These are phyloP conservation scores for Entomortierella chlamydospora DNA, from an alignment of 192 early-diverging fungal species.

Conservation along the genomic window DNA sequence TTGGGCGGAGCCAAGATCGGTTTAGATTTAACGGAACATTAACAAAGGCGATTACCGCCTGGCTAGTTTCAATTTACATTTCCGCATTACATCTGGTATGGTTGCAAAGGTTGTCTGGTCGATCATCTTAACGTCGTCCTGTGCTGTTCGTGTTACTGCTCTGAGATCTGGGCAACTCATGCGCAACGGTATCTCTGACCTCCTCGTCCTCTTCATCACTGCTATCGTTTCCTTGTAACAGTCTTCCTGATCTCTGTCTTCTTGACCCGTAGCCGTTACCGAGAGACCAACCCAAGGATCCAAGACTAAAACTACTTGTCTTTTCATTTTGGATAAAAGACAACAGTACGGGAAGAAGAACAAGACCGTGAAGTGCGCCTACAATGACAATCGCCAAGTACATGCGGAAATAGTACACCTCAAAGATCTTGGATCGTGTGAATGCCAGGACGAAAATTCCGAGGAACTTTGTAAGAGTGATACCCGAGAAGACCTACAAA, in stretches of 20 bases:
- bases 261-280: constrained; percentile 10
- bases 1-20: no score
- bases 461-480: constrained; percentile 72
- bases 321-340: constrained; percentile 53
- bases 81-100: no score
- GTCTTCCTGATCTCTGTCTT: constrained; percentile 37
- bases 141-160: constrained; percentile 16
- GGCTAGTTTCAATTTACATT: no score
- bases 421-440: constrained; percentile 75
- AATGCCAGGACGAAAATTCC: constrained; percentile 76
- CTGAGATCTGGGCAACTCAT: constrained; percentile 43
- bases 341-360: constrained; percentile 69
- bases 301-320: constrained; percentile 23
- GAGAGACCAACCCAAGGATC: constrained; percentile 39
- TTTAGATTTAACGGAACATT: no score
- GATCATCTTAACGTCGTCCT: constrained; percentile 15
- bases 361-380: constrained; percentile 69
- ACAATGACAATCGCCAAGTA: constrained; percentile 71
- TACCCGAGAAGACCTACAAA: constrained; percentile 70
- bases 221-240: constrained; percentile 33
- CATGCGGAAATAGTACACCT: constrained; percentile 77
- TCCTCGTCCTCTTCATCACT: constrained; percentile 46
- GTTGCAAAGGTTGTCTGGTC: no score
- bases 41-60: no score
- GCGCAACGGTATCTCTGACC: constrained; percentile 29